Conservation (phyloP, 192 early-diverging fungal species). For the Backusella psychrophila region DNA sequence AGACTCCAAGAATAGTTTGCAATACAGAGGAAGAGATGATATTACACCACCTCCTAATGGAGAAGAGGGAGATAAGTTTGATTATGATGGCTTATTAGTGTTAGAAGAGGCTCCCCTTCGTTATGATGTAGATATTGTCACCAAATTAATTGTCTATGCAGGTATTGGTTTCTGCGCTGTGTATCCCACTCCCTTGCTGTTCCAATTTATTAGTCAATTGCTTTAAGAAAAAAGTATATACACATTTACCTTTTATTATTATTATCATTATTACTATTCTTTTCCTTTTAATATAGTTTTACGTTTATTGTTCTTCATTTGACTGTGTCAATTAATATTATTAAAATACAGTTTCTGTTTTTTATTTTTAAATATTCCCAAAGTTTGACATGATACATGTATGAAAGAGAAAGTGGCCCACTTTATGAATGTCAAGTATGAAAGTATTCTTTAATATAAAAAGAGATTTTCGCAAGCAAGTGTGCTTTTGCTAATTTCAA, state of each 20-base stretch:
- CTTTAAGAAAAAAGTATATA: conserved; percentile 2
- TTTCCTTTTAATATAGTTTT: background rate
- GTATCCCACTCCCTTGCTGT: conserved; percentile 47
- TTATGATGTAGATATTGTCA: conserved; percentile 60
- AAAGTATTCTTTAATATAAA: too few relatives aligned
- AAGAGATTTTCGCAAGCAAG: too few relatives aligned
- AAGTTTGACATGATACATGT: too few relatives aligned
- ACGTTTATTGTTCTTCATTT: background rate
- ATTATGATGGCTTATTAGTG: conserved; percentile 18
- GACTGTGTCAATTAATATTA: too few relatives aligned
- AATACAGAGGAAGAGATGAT: background rate
- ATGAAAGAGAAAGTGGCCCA: too few relatives aligned
- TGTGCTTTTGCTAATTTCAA: too few relatives aligned
- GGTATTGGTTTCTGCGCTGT: conserved; percentile 54
- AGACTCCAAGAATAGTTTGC: conserved; percentile 22
- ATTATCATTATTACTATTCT: background rate
- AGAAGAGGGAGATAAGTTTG: conserved; percentile 9
- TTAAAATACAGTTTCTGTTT: too few relatives aligned
- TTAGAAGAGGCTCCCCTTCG: conserved; percentile 42
- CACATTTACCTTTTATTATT: background rate
- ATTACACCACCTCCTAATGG: background rate
- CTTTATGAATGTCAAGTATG: too few relatives aligned
- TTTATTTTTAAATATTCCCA: too few relatives aligned
- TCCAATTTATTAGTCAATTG: conserved; percentile 27
- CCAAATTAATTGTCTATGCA: conserved; percentile 58